phyloP scores from a whole-genome alignment of 2,329 filamentous ascomycete species.

The Rhinocladiella similis region DNA sequence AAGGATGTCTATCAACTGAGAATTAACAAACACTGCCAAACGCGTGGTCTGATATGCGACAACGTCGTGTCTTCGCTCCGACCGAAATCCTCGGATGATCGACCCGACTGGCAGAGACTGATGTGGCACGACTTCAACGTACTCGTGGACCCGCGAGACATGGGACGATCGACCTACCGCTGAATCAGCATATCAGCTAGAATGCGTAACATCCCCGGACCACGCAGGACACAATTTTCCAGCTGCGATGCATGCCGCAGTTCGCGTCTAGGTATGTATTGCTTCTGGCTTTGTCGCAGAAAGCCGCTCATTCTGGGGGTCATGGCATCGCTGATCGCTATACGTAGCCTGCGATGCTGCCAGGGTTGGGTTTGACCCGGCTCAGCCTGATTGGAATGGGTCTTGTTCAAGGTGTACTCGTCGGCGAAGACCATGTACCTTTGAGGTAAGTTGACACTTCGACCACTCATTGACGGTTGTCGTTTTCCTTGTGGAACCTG shows the following conservation, averaged over 20 bases:
- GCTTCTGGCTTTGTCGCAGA: too few species aligned
- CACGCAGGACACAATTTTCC: conserved; percentile 35
- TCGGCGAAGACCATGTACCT: conserved; percentile 19
- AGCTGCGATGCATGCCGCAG: conserved; percentile 37
- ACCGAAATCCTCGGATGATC: too few species aligned
- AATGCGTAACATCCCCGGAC: neutral
- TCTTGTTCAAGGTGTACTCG: conserved; percentile 27
- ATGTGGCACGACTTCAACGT: too few species aligned
- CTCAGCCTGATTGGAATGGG: conserved; percentile 21
- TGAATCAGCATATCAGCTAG: neutral
- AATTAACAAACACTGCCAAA: too few species aligned
- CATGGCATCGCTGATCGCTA: too few species aligned
- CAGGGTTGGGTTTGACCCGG: conserved; percentile 18
- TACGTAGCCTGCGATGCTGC: conserved; percentile 32
- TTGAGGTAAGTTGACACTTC: conserved; percentile 9
- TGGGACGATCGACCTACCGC: conserved; percentile 1
- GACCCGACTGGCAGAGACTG: too few species aligned
- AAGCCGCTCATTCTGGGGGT: too few species aligned
- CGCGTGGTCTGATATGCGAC: too few species aligned
- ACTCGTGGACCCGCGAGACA: conserved; percentile 21
- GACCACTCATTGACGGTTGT: neutral
- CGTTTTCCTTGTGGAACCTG: neutral
- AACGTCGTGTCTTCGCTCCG: neutral
- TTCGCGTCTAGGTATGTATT: conserved; percentile 27
- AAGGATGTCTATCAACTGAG: too few species aligned